Conservation (phyloP, 2,329 filamentous ascomycete genomes). For the Tolypocladium sp. region DNA sequence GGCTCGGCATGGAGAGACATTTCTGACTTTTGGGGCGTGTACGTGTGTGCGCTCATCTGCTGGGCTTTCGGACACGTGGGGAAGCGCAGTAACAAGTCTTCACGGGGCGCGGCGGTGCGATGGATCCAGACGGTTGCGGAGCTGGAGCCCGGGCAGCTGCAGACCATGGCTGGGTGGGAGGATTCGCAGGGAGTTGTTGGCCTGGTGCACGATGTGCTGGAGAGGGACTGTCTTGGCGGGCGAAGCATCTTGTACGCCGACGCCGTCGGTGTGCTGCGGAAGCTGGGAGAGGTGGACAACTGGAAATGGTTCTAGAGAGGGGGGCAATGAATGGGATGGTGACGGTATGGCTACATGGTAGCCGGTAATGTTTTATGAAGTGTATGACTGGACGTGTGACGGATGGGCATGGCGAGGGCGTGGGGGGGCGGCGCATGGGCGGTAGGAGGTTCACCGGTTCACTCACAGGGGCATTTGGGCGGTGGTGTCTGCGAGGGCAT, state of each 20-base stretch:
- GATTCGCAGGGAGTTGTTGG: conserved; percentile 39
- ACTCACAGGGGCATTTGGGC: background rate
- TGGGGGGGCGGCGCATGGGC: background rate
- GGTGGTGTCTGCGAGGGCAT: background rate
- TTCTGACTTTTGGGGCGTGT: conserved; percentile 45
- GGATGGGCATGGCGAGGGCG: background rate
- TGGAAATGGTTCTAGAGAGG: conserved; percentile 21
- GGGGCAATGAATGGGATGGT: background rate
- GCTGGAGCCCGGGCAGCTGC: conserved; percentile 28
- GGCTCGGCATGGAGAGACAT: conserved; percentile 24
- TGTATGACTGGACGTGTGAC: background rate
- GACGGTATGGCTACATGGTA: background rate
- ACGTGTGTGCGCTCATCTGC: conserved; percentile 48
- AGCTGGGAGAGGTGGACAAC: conserved; percentile 35
- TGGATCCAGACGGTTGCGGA: conserved; percentile 33
- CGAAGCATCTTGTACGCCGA: conserved; percentile 43
- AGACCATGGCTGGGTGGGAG: conserved; percentile 20
- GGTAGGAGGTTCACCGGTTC: background rate
- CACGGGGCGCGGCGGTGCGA: conserved; percentile 16
- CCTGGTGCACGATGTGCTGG: conserved; percentile 36
- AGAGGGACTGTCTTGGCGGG: conserved; percentile 38
- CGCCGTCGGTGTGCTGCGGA: conserved; percentile 41
- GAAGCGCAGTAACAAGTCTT: conserved; percentile 9
- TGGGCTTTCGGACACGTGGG: conserved; percentile 42
- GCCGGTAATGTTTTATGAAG: background rate